Conservation (phyloP, 108 stramenopile species). For the Craspedostauros australis region DNA sequence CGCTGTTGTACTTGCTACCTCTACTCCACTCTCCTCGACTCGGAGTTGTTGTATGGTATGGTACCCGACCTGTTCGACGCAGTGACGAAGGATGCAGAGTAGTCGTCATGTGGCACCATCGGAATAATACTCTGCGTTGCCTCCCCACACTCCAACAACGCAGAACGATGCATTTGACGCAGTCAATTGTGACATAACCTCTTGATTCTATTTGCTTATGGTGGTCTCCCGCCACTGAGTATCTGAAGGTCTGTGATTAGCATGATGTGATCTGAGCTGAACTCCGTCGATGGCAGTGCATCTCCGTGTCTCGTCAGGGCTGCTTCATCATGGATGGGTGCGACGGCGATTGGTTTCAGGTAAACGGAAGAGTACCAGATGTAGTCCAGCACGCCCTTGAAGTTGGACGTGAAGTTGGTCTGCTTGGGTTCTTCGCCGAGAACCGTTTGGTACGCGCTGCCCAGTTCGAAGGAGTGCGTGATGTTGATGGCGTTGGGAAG, state of each 20-base stretch:
- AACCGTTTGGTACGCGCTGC: conserved; percentile 90
- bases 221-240: conserved; percentile 40
- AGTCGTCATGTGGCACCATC: no score
- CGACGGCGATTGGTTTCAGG: conserved; percentile 82
- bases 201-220: no score
- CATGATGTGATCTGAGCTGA: conserved; percentile 94
- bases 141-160: no score
- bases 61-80: no score
- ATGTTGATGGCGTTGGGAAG: conserved; percentile 87
- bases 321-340: conserved; percentile 78
- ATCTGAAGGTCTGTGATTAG: conserved; percentile 94
- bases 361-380: conserved; percentile 89
- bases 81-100: no score
- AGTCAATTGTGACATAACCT: no score
- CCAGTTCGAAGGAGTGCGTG: conserved; percentile 86
- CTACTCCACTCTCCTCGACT: no score
- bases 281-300: conserved; percentile 92
- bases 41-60: no score
- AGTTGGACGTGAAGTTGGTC: conserved; percentile 93
- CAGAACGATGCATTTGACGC: no score
- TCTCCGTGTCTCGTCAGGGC: conserved; percentile 73
- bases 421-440: conserved; percentile 89
- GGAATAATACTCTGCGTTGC: no score
- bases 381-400: conserved; percentile 95
- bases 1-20: no score